Evolutionary conservation across 306 rosid genomes (phyloP), one percentile per base, ranked within the genome.

Genomic region (Dalbergia cultrata): DNA sequence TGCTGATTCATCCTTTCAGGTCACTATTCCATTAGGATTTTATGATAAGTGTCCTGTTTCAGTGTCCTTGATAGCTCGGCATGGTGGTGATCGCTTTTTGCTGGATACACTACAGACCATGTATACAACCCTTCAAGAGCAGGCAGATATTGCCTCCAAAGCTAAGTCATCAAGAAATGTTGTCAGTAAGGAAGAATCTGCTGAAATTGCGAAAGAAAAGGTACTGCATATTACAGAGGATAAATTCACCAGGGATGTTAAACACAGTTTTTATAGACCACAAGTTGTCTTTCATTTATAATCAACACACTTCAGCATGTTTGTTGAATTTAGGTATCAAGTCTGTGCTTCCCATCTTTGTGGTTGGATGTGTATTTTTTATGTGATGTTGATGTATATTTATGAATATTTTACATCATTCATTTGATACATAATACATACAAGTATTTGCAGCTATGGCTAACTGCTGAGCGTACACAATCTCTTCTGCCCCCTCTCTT

Each of bases 1-100:
- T 74, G 18, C 63, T 74, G 59, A 45, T 73, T 47, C 61, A 67
- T 79, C 80, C 53, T 84, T 87, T 79, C 97, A 95, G 99, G 97
- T 93, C 80, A 83, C 99, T 45, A 44, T 90, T 65, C 99, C 99
- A 56, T 59, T 96, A 70, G 99, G 99, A 79, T 78, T 82, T 81
- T 85, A 90, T 71, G 90, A 93, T 80, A 93, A 87, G 70, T 83
- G 82, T 85, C 98, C 98, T 41, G 70, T 92, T 71, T 92, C 99
- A 11, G 94, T 96, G 33, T 96, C 99, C 79, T 86, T 96, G 74
- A 84, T 96, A 83, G 99, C 99, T 77, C 89, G 97, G 76, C 94
- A 96, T 72, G 98, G 99, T 74, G 94, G 91, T 64, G 99, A 96
- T 84, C 93, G 97, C 80, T 93, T 96, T 88, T 85, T 96, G 84